phyloP scores from a whole-genome alignment of 2,329 filamentous ascomycete species.

The Cephalotrichum gorgonifer region DNA sequence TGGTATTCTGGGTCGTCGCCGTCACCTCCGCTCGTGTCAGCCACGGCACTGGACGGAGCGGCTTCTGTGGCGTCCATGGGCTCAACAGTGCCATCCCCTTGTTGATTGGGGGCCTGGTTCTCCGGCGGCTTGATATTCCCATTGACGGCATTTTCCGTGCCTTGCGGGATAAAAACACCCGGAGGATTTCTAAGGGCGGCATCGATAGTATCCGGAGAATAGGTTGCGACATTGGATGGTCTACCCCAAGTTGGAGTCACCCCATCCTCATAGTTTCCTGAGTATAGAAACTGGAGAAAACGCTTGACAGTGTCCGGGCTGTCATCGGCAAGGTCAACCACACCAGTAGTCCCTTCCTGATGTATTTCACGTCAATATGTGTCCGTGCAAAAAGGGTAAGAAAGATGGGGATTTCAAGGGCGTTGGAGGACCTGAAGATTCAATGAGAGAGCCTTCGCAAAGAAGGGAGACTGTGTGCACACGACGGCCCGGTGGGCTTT shows the following conservation, averaged over 20 bases:
- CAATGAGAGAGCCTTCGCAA: conserved; percentile 15
- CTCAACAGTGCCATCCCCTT: too few species aligned
- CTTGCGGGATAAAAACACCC: not conserved
- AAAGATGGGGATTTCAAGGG: not conserved
- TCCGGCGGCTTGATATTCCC: not conserved
- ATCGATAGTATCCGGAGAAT: not conserved
- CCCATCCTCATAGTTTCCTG: conserved; percentile 10
- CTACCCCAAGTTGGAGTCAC: not conserved
- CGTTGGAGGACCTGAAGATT: conserved; percentile 15
- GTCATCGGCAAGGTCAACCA: conserved; percentile 18
- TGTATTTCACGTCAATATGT: not conserved
- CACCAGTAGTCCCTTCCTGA: conserved; percentile 10
- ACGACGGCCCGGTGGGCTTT: conserved; percentile 22
- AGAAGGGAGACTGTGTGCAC: conserved; percentile 20
- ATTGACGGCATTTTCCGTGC: not conserved
- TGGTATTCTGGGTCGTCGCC: not conserved
- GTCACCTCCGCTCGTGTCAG: too few species aligned
- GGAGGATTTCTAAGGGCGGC: not conserved
- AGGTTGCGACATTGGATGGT: not conserved
- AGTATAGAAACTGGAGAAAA: conserved; percentile 21
- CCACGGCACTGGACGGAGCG: too few species aligned
- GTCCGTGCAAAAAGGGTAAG: not conserved
- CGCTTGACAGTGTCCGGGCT: conserved; percentile 14
- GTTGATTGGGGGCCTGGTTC: too few species aligned
- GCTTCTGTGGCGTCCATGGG: too few species aligned